Percentiles rank a stretch among this genome's conserved stretches.
Conservation (phyloP, 139 green algal species). For the Chlamydomonas sphaeroides region DNA sequence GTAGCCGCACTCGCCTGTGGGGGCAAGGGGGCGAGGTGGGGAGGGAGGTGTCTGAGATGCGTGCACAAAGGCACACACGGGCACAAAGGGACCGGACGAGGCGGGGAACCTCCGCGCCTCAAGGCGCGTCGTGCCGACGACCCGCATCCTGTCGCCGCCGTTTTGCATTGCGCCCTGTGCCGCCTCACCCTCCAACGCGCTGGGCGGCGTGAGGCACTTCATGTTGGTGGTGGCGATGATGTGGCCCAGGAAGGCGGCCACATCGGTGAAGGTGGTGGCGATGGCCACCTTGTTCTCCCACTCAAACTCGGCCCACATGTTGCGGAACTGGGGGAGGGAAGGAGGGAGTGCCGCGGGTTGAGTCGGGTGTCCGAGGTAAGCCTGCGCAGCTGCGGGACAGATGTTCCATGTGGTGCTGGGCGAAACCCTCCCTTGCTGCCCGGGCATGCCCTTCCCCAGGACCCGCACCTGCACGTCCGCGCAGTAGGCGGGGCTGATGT, state of each 20-base stretch:
- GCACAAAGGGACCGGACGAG: too few relatives aligned
- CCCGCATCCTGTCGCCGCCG: too few relatives aligned
- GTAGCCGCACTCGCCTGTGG: slow-evolving; percentile 86
- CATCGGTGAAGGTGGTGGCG: slow-evolving; percentile 93
- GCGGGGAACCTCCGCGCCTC: too few relatives aligned
- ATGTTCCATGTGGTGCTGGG: too few relatives aligned
- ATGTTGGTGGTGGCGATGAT: slow-evolving; percentile 98
- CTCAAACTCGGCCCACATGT: slow-evolving; percentile 99
- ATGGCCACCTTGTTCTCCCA: slow-evolving; percentile 99
- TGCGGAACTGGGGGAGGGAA: slow-evolving; percentile 80
- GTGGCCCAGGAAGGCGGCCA: slow-evolving; percentile 91
- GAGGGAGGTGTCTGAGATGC: not conserved
- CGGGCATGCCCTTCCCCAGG: too few relatives aligned
- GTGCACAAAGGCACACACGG: too few relatives aligned
- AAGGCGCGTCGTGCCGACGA: too few relatives aligned
- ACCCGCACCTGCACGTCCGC: slow-evolving; percentile 94
- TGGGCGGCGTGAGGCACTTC: slow-evolving; percentile 91
- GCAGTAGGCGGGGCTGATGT: slow-evolving; percentile 93
- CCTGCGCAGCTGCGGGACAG: too few relatives aligned
- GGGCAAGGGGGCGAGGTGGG: not conserved
- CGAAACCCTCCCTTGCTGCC: too few relatives aligned
- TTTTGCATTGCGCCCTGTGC: too few relatives aligned
- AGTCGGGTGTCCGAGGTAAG: too few relatives aligned
- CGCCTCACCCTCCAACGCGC: slow-evolving; percentile 76
- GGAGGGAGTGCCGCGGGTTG: too few relatives aligned